These are phyloP conservation scores for Amylocarpus encephaloides DNA, from an alignment of 2,329 filamentous ascomycete species.

Conservation along the genomic window DNA sequence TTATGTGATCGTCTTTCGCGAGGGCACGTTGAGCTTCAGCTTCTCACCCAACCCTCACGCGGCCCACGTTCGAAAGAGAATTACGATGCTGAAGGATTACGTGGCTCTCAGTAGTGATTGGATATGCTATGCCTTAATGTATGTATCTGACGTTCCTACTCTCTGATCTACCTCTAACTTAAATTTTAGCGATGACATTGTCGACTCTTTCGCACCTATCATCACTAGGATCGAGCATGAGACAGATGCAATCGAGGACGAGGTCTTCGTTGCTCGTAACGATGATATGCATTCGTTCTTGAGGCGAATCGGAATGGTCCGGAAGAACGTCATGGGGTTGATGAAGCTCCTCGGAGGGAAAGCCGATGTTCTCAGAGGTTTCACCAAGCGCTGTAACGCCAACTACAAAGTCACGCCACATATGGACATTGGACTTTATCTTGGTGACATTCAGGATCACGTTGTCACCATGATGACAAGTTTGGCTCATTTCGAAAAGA, in stretches of 20 bases:
- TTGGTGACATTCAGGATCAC: conserved; percentile 97
- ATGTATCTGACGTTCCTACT: no score
- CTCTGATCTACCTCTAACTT: conserved; percentile 13
- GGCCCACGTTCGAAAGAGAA: conserved; percentile 81
- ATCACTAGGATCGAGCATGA: conserved; percentile 83
- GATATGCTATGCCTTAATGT: conserved; percentile 98
- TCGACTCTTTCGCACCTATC: conserved; percentile 87
- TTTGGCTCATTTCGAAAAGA: conserved; percentile 92
- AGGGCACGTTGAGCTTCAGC: conserved; percentile 91
- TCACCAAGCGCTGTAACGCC: conserved; percentile 98
- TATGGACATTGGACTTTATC: conserved; percentile 92
- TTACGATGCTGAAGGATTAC: conserved; percentile 89
- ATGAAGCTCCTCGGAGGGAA: conserved; percentile 92
- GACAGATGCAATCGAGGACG: conserved; percentile 89
- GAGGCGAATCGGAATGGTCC: conserved; percentile 78
- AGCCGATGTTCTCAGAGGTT: conserved; percentile 95
- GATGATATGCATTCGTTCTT: conserved; percentile 87
- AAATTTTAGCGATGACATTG: conserved; percentile 74
- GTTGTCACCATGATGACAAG: conserved; percentile 99
- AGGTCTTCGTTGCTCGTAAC: conserved; percentile 84
- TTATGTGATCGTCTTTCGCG: conserved; percentile 93
- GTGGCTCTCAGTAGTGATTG: conserved; percentile 92
- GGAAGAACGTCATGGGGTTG: conserved; percentile 91
- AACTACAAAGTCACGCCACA: conserved; percentile 92
- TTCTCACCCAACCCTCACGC: conserved; percentile 85